Conservation (phyloP, 169 alveolate genomes). For the Plasmodium coatneyi region DNA sequence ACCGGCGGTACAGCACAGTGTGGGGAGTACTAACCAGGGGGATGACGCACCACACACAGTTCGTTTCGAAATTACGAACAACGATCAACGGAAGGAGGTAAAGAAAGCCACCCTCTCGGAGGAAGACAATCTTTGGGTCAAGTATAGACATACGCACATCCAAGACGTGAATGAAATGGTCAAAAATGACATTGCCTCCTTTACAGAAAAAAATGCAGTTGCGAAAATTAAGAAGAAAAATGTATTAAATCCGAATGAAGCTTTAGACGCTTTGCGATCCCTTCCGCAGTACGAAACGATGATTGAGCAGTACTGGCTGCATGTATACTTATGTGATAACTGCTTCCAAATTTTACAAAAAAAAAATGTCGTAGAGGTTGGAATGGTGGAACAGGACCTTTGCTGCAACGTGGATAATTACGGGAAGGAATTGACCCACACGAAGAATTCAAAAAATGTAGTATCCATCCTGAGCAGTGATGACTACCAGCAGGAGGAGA, state of each 20-base stretch:
- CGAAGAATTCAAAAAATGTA: constrained; percentile 53
- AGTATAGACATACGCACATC: constrained; percentile 85
- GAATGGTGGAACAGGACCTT: constrained; percentile 83
- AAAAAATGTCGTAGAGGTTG: constrained; percentile 75
- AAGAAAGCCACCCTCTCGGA: constrained; percentile 78
- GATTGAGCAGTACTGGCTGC: constrained; percentile 88
- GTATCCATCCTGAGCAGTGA: constrained; percentile 35
- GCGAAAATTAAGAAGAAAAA: constrained; percentile 75
- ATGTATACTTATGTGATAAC: constrained; percentile 80
- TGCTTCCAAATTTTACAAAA: constrained; percentile 80
- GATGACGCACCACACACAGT: constrained; percentile 42
- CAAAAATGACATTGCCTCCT: constrained; percentile 82
- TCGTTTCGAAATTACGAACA: constrained; percentile 75
- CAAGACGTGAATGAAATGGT: constrained; percentile 85
- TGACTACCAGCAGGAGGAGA: constrained; percentile 49
- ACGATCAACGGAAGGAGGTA: constrained; percentile 77
- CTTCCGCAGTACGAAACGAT: constrained; percentile 85
- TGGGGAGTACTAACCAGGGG: background rate
- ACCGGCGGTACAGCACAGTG: background rate
- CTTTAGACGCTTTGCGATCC: constrained; percentile 81
- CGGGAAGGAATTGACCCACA: constrained; percentile 79
- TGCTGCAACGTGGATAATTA: constrained; percentile 84
- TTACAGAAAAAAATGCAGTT: constrained; percentile 77
- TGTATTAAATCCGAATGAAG: constrained; percentile 62
- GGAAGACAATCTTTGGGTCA: constrained; percentile 82